These are phyloP conservation scores for Colletotrichum cereale DNA, from an alignment of 2,329 filamentous ascomycete species.

Conservation along the genomic window DNA sequence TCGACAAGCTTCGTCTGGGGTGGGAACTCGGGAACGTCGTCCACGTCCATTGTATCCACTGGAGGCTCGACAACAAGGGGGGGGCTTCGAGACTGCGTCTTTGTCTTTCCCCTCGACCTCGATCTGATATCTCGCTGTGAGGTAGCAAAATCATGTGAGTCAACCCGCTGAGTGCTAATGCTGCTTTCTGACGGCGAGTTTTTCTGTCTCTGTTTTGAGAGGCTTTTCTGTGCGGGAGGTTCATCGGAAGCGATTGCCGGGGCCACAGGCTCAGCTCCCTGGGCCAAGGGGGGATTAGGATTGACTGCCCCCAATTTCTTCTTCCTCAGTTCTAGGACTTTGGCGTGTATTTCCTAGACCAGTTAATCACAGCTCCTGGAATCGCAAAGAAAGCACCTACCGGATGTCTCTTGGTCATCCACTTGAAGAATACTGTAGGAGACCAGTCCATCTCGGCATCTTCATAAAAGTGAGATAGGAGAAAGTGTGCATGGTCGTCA, in stretches of 20 bases:
- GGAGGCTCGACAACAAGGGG: neutral
- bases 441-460: constrained; percentile 58
- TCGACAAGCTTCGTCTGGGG: neutral
- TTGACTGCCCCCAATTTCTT: constrained; percentile 5
- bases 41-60: constrained; percentile 37
- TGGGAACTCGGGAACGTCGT: constrained; percentile 3
- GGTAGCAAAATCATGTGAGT: constrained; percentile 20
- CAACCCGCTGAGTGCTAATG: neutral
- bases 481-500: constrained; percentile 62
- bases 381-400: constrained; percentile 49
- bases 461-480: constrained; percentile 64
- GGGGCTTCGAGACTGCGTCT: constrained; percentile 23
- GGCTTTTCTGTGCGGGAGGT: constrained; percentile 31
- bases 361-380: neutral
- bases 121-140: constrained; percentile 17
- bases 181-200: constrained; percentile 10
- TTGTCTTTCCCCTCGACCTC: constrained; percentile 36
- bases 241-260: constrained; percentile 17
- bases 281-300: neutral
- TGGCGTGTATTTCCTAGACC: constrained; percentile 25
- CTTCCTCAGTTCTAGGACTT: constrained; percentile 21
- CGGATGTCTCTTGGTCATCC: constrained; percentile 56
- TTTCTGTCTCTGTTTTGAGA: constrained; percentile 25
- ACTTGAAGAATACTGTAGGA: constrained; percentile 61
- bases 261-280: constrained; percentile 1